Evolutionary conservation across 192 early-diverging fungal genomes (phyloP), one percentile per base, ranked within the genome.

Genomic region (Coemansia asiatica): DNA sequence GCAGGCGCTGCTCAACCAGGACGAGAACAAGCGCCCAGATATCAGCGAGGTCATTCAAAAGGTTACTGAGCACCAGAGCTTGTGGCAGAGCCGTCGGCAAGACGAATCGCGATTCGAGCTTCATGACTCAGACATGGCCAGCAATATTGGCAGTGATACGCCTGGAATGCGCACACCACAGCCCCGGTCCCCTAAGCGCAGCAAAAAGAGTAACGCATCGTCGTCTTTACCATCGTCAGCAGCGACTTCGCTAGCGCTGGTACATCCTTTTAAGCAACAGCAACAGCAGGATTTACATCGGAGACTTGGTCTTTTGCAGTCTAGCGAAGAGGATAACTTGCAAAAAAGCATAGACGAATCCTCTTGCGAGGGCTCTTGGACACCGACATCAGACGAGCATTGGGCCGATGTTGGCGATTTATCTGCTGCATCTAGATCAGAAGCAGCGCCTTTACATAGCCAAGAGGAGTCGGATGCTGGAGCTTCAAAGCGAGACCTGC

Each of bases 21-120:
- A 72, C 56, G 79, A 81, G 54, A 27, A 64, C 31, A 76, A 68
- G 56, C 58, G 79, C 3, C 79, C 79, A 0, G 74, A 81, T 61
- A 49, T 81, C 36, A 28, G 35, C 12, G 69, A 81, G 19, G 38
- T 81, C 19, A 60, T 74, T 26, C 64, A 65, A 22, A 48, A 64
- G 16, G 57, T 80, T 6, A 38, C 38, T 6, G 68, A 74, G 68
- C 66, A 73, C 29, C 61, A 53, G 22, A 63, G 65, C n/a, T 29
- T 80, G 21, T 80, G 77, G 71, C 66, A 63, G 31, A 74, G 57
- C 31, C 77, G 77, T 29, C 48, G 54, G 8, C 50, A 57, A 29
- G 69, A 70, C 49, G 72, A 67, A 21, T 71, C 77, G 12, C 47
- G 71, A 19, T 80, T 80, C 18, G 72, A 74, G 58, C 40, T 80